Percentiles rank a stretch among this genome's conserved stretches.
Conservation (phyloP, 305 asterid genomes). For the Rubia balearica region DNA sequence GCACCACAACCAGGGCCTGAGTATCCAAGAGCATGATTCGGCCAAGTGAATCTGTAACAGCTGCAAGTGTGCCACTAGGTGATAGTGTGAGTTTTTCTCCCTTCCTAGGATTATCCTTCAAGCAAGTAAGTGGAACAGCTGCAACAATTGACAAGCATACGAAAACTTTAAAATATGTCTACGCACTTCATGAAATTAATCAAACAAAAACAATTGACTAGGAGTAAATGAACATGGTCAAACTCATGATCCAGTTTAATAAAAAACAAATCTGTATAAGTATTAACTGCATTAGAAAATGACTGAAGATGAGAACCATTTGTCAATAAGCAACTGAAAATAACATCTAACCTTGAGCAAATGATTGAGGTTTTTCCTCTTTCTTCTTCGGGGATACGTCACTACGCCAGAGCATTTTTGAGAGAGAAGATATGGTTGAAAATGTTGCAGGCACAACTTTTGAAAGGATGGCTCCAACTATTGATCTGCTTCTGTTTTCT, state of each 20-base stretch:
- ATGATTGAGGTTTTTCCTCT: conserved; percentile 69
- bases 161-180: neutral
- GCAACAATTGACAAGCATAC: conserved; percentile 26
- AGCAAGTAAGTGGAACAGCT: conserved; percentile 86
- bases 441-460: conserved; percentile 93
- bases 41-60: conserved; percentile 93
- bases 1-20: conserved; percentile 89
- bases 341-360: conserved; percentile 58
- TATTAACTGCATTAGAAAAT: neutral
- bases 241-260: neutral
- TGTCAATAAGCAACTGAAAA: neutral
- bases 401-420: conserved; percentile 85
- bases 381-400: conserved; percentile 46
- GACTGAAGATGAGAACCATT: neutral
- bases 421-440: conserved; percentile 80
- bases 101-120: conserved; percentile 90
- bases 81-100: conserved; percentile 93
- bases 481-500: conserved; percentile 73
- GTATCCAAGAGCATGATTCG: conserved; percentile 91
- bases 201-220: neutral
- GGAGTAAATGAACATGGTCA: neutral
- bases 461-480: conserved; percentile 91
- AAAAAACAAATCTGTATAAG: neutral
- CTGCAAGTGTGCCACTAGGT: conserved; percentile 94
- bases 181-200: neutral